Evolutionary conservation across 2,329 filamentous ascomycete genomes (phyloP), one percentile per base, ranked within the genome.

Genomic region (Remersonia thermophila): DNA sequence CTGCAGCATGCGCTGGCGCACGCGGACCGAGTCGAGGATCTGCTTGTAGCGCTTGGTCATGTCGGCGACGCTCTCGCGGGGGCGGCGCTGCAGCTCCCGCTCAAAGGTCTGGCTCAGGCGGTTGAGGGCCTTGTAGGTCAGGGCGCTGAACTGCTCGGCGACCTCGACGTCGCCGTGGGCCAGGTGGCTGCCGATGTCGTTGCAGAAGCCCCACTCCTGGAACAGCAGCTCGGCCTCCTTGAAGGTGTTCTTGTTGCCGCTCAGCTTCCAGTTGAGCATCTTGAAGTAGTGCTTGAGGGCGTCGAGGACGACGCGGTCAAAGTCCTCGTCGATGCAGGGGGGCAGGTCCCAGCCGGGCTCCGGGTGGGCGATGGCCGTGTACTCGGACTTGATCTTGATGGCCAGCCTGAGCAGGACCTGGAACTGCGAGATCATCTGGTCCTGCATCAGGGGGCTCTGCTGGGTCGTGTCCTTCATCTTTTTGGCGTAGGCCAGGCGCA

Each of bases 21-120:
- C 87, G 51, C 91, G 85, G 15, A 96, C 93, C 1, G 91, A 96
- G 56, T 98, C 91, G 2, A 98, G 65, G 44, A 87, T 86, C 43
- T 85, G 81, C 61, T 95, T 96, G 66, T 96, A 98, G 31, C 91
- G 77, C 63, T 93, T 95, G 58, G 91, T 93, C 81, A 95, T 93
- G 44, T 95, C 89, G 7, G 75, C 64, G 1, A 80, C 75, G 38
- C 80, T 81, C 59, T 96, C 87, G 48, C 86, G 85, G 1, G 83
- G 79, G 48, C 84, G 81, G 38, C 80, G 74, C 47, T 89, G 81
- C 34, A 96, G 67, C 57, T 98, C 91, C 49, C 79, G 80, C 56
- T 96, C 91, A 49, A 96, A 98, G 13, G 91, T 91, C 42, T 79
- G 72, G 52, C 84, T 93, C 36, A 98, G 68, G 33, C 91, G 80